phyloP scores from a whole-genome alignment of 2,329 filamentous ascomycete species.

The Neofusicoccum sp. region DNA sequence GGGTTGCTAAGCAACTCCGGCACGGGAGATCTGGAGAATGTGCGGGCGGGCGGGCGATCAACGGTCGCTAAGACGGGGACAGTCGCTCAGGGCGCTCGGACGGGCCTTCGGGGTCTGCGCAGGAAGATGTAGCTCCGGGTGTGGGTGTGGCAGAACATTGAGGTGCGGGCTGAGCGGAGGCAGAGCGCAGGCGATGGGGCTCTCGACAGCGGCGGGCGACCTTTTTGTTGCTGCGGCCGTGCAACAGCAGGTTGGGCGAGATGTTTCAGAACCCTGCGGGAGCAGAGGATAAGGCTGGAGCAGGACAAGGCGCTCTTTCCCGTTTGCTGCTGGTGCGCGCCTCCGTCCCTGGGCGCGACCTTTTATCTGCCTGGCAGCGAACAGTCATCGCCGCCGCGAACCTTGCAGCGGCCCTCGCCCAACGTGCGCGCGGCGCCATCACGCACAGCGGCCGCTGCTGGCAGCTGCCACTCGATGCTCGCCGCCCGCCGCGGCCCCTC shows the following conservation, averaged over 20 bases:
- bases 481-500: background rate
- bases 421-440: background rate
- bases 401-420: background rate
- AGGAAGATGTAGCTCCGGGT: conserved; percentile 17
- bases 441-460: background rate
- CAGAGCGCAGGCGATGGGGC: background rate
- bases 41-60: conserved; percentile 6
- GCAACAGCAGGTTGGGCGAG: conserved; percentile 4
- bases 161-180: background rate
- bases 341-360: background rate
- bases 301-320: background rate
- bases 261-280: conserved; percentile 8
- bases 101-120: conserved; percentile 16
- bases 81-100: conserved; percentile 6
- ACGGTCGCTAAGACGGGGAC: conserved; percentile 1
- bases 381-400: background rate
- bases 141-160: conserved; percentile 15
- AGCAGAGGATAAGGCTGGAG: conserved; percentile 6
- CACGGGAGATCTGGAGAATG: conserved; percentile 14
- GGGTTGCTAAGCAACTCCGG: conserved; percentile 17
- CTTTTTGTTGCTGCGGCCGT: conserved; percentile 8
- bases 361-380: background rate
- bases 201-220: conserved; percentile 1
- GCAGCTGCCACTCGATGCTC: background rate
- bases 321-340: background rate